These are phyloP conservation scores for Ophiocordyceps camponoti-saundersi DNA, from an alignment of 2,329 filamentous ascomycete species.

Conservation along the genomic window DNA sequence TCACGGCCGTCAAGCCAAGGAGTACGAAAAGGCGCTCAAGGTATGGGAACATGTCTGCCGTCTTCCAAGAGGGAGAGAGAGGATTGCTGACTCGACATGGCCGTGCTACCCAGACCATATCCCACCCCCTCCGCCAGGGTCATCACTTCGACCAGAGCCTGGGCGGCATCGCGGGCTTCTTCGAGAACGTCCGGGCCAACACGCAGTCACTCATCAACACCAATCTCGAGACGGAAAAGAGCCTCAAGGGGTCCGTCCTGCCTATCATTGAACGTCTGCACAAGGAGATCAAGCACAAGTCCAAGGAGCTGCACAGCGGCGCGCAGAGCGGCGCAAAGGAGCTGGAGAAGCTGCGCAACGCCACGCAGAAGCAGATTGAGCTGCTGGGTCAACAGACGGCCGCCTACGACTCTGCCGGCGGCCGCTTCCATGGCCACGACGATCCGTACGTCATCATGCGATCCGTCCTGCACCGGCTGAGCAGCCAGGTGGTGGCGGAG, in stretches of 20 bases:
- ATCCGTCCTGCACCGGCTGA: constrained; percentile 65
- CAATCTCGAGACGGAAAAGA: constrained; percentile 82
- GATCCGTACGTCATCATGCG: constrained; percentile 83
- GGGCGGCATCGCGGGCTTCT: constrained; percentile 77
- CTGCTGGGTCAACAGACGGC: constrained; percentile 76
- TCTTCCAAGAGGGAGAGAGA: neutral
- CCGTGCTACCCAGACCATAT: constrained; percentile 30
- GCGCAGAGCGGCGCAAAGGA: constrained; percentile 75
- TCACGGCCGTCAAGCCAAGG: constrained; percentile 72
- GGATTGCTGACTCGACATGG: neutral
- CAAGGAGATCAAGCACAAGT: constrained; percentile 92
- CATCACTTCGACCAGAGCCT: constrained; percentile 84
- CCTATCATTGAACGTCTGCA: constrained; percentile 83
- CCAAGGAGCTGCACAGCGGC: constrained; percentile 71
- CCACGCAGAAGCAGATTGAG: constrained; percentile 92
- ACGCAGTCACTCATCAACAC: constrained; percentile 82
- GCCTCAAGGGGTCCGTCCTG: constrained; percentile 68
- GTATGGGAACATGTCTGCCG: constrained; percentile 12
- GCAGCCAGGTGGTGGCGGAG: constrained; percentile 85
- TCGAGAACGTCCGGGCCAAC: constrained; percentile 86
- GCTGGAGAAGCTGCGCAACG: constrained; percentile 73
- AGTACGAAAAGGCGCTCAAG: constrained; percentile 91
- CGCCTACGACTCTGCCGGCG: constrained; percentile 57
- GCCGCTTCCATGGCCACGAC: constrained; percentile 50
- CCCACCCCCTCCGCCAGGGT: constrained; percentile 69